Evolutionary conservation across 2,329 filamentous ascomycete genomes (phyloP), one percentile per base, ranked within the genome.

Genomic region (Colletotrichum noveboracense): DNA sequence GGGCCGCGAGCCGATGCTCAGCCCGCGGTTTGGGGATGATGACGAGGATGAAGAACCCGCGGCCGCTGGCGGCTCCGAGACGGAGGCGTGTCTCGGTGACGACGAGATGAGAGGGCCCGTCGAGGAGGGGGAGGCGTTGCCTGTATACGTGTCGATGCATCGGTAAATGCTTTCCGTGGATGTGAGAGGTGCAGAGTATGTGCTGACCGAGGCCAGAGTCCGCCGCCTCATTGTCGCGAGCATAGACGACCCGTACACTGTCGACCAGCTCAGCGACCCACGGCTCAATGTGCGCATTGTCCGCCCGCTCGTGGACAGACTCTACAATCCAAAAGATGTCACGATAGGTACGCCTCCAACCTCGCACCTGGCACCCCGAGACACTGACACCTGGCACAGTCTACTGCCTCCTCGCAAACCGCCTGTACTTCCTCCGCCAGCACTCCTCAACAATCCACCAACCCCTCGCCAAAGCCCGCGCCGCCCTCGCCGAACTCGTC

Each of bases 401-500:
- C 1, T 95, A 94, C 81, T 94, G 93, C 81, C 86, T 95, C 26
- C 87, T 95, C 30, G 93, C 94, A 73, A 95, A 95, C 79, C 88
- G 92, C 16, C 89, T 92, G 70, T 92, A 94, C 76, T 95, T 95
- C 80, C 86, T 94, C 36, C 89, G 92, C 58, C 92, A 94, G 79
- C 92, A 94, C 79, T 87, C 90, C 71, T 90, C 92, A 77, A 87
- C 91, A 56, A 90, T 94, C 76, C 92, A 94, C 78, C 92, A 94
- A 82, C 93, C 91, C 7, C 92, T 95, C 72, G 93, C 93, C 79
- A 86, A 91, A 13, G 94, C 93, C 3, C 89, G 93, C 52, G 93
- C 93, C 3, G 88, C 90, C 38, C 85, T 95, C 9, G 95, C 93
- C 81, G 93, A 95, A 81, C 84, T 95, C 12, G 87, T 94, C 2